Percentiles rank a stretch among this genome's conserved stretches.
Conservation (phyloP, 345 rosid genomes). For the Pseudoturritis turrita region DNA sequence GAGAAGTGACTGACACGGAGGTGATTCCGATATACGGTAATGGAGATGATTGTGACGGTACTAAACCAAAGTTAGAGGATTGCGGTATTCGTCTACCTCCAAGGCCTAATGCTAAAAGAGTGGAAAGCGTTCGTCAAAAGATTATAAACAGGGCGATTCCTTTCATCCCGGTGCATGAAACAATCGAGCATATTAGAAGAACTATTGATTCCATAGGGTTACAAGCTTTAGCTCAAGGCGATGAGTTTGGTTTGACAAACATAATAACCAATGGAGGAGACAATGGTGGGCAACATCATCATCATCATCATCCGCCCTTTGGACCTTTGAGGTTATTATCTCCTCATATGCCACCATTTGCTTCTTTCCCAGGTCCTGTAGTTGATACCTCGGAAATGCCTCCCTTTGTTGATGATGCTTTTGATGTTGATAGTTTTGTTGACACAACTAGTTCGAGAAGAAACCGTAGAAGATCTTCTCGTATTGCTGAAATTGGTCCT, state of each 20-base stretch:
- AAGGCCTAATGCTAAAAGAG: constrained; percentile 51
- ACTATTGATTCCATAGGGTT: constrained; percentile 33
- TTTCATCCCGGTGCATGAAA: constrained; percentile 32
- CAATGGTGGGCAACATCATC: background rate
- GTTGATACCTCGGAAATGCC: constrained; percentile 37
- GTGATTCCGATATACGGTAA: constrained; percentile 59
- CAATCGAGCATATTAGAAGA: constrained; percentile 35
- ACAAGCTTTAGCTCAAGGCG: constrained; percentile 25
- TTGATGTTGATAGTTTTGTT: constrained; percentile 38
- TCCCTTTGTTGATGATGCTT: constrained; percentile 11
- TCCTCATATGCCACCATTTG: constrained; percentile 31
- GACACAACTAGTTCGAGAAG: constrained; percentile 28
- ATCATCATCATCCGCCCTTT: constrained; percentile 8
- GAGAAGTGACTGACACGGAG: constrained; percentile 41
- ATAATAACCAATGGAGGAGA: constrained; percentile 21
- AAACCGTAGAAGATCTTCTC: constrained; percentile 21
- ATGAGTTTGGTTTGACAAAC: constrained; percentile 22
- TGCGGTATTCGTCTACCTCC: constrained; percentile 43
- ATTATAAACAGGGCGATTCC: constrained; percentile 28
- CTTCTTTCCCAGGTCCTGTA: constrained; percentile 38
- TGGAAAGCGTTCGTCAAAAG: constrained; percentile 51
- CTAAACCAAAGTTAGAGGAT: constrained; percentile 31
- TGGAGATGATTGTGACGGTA: constrained; percentile 19
- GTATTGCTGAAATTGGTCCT: constrained; percentile 27
- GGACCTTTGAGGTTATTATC: constrained; percentile 29